Evolutionary conservation across 352 stramenopile species (phyloP).

Genomic region (Blastocystis sp.): DNA sequence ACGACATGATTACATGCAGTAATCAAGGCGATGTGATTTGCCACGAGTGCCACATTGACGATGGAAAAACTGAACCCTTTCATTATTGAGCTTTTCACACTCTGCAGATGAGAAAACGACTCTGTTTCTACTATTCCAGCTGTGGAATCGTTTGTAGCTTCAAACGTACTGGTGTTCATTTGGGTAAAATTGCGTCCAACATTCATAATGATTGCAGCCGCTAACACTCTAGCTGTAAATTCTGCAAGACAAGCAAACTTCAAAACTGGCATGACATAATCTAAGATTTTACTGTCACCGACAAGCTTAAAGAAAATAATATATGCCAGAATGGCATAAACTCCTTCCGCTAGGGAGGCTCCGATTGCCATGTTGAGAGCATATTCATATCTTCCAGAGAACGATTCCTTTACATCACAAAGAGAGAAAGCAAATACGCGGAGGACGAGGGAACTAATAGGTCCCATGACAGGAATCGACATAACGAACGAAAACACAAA

Average conservation of each 20-base stretch:
- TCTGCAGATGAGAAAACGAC: neutral
- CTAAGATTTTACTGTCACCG: conserved; percentile 29
- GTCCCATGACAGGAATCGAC: conserved; percentile 46
- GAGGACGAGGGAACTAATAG: conserved; percentile 10
- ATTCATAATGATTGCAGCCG: conserved; percentile 34
- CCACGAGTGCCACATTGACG: conserved; percentile 21
- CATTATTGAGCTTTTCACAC: neutral
- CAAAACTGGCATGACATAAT: conserved; percentile 49
- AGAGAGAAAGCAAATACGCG: neutral
- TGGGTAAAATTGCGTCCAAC: conserved; percentile 28
- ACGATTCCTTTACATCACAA: neutral
- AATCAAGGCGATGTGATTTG: conserved; percentile 45
- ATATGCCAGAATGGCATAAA: conserved; percentile 18
- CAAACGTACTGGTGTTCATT: conserved; percentile 20
- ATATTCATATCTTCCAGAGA: conserved; percentile 38
- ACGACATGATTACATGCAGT: neutral
- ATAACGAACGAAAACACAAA: conserved; percentile 53
- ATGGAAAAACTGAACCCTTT: conserved; percentile 38
- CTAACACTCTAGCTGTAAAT: neutral
- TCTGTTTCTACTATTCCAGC: neutral
- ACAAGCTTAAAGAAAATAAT: conserved; percentile 41
- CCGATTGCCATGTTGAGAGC: conserved; percentile 9
- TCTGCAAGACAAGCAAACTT: neutral
- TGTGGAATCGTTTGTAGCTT: conserved; percentile 14
- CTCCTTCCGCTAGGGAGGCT: neutral